Percentiles rank a stretch among this genome's conserved stretches.
phyloP scores from a whole-genome alignment of 306 rosid species.

The Gastrolobium villosum region DNA sequence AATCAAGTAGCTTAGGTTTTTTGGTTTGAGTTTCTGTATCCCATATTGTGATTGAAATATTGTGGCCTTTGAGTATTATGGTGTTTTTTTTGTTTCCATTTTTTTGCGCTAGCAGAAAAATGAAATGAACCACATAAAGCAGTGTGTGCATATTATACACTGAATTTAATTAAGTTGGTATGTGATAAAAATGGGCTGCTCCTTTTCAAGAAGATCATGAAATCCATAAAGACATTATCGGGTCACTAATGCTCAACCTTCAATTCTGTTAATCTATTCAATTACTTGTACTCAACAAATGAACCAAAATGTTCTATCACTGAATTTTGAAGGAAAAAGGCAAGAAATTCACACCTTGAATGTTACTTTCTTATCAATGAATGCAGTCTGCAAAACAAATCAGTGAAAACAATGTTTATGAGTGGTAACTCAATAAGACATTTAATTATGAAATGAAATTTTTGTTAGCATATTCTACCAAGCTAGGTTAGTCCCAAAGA shows the following conservation, averaged over 20 bases:
- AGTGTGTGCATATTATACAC: not conserved
- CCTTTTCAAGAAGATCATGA: not conserved
- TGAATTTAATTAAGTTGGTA: not conserved
- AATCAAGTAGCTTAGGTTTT: conserved; percentile 20
- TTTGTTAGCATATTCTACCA: conserved; percentile 13
- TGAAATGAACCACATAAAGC: conserved; percentile 6
- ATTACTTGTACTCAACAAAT: not conserved
- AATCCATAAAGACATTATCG: not conserved
- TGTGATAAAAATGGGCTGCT: not conserved
- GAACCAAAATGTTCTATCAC: not conserved
- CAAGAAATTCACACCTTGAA: not conserved
- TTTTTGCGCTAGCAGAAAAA: not conserved
- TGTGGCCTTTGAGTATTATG: not conserved
- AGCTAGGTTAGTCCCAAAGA: not conserved
- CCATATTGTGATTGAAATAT: not conserved
- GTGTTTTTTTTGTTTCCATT: not conserved
- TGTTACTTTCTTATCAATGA: not conserved
- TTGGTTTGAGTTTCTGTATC: not conserved
- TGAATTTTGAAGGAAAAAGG: not conserved
- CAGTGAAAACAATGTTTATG: not conserved
- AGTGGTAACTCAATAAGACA: not conserved
- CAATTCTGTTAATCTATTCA: not conserved
- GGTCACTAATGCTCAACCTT: not conserved
- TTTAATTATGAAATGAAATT: not conserved
- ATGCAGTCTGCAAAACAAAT: too few species aligned